Evolutionary conservation across 805 yeast genomes (phyloP), one percentile per base, ranked within the genome.

Genomic region (Metschnikowia matae): DNA sequence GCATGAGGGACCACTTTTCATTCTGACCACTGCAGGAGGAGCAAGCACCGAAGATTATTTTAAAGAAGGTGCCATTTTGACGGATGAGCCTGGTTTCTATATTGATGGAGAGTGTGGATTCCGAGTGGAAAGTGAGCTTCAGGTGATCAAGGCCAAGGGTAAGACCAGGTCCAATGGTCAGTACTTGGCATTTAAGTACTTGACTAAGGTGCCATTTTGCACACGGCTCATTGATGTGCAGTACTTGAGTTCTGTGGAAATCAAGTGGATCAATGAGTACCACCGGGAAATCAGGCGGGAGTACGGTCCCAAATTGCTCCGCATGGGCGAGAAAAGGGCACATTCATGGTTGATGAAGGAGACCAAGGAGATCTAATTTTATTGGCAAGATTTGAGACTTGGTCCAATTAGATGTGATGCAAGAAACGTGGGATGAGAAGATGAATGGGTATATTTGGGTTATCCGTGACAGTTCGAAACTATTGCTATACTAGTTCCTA

Each of bases 11-110:
- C 98, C 98, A 1, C 78, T 92, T 49, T 96, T 91, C 14, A 82
- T 94, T 52, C 88, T 86, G 51, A 70, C 77, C 14, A 69, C 79
- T 23, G 69, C 73, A 33, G 73, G 79, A 8, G 78, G 77, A 40
- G 82, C 89, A 5, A 65, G 79, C 44, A 68, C 75, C 48, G 73
- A 74, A 13, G 62, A 63, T n/a, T 63, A 65, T 23, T 72, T 69
- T 53, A 58, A 63, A 41, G 62, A 63, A 26, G 97, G 97, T 4
- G 88, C 85, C 58, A 78, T 91, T 21, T 70, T 89, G 38, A 85
- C 95, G 46, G 91, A 91, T 68, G 99, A 94, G 67, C 99, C 99
- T 0, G 99, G 99, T 0, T 92, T 75, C 65, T 94, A 94, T 66
- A 82, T 85, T 55, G 96, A 89, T 59, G 92, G 91, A n/a, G 82